phyloP scores from a whole-genome alignment of 371 early-diverging fungal genomes.

The Enteropsectra breve region DNA sequence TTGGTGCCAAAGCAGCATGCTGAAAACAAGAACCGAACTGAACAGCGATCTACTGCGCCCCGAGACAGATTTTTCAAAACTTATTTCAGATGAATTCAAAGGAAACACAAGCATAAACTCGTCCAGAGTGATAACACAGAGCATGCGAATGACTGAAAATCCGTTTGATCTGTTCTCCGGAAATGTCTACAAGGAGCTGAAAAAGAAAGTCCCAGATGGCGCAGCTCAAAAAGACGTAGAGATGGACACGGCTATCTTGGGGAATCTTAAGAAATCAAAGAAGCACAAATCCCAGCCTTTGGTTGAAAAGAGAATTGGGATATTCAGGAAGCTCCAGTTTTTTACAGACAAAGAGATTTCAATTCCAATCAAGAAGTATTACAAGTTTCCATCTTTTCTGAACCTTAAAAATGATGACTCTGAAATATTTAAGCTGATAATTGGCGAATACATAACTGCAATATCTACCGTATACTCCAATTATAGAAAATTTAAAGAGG shows the following conservation, averaged over 20 bases:
- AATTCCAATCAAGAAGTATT: conserved; percentile 3
- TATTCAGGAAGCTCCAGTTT: conserved; percentile 1
- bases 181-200: not conserved
- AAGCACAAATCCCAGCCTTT: not conserved
- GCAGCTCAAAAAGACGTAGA: not conserved
- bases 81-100: too few relatives aligned
- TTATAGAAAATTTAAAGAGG: conserved; percentile 9
- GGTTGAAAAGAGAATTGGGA: not conserved
- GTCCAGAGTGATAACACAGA: not conserved
- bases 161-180: conserved; percentile 10
- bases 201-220: not conserved
- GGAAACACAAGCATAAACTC: not conserved
- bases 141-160: not conserved
- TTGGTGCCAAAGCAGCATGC: too few relatives aligned
- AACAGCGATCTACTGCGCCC: too few relatives aligned
- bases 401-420: conserved; percentile 12
- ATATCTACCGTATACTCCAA: conserved; percentile 3
- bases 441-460: not conserved
- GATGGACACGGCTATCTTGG: not conserved
- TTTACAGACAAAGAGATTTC: not conserved
- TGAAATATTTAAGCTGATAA: not conserved
- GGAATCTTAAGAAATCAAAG: not conserved
- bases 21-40: too few relatives aligned
- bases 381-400: not conserved
- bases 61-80: too few relatives aligned